Evolutionary conservation across 495 filamentous ascomycete species (phyloP), one percentile per base, ranked within the genome.

Genomic region (Xylaria acuta): DNA sequence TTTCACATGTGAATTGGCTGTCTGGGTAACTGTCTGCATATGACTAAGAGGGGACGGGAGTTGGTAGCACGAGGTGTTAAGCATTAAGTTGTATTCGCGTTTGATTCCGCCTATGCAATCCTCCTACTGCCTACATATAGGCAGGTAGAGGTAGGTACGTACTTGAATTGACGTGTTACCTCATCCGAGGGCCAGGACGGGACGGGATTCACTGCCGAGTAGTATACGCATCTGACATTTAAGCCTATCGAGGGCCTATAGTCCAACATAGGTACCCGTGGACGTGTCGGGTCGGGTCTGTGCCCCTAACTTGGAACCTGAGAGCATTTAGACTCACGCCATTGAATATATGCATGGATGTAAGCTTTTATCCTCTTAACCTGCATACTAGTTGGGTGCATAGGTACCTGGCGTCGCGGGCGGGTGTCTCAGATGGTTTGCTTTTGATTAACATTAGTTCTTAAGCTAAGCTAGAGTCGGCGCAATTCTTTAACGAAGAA

Each of bases 401-500:
- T 43, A 22, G 1, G 27, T 40, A 5, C 32, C 1, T 27, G 14
- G n/a, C n/a, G n/a, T n/a, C n/a, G n/a, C n/a, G n/a, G n/a, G n/a
- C n/a, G n/a, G n/a, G n/a, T 51, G n/a, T 56, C 53, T 54, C 22
- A 54, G 9, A 60, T 5, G 12, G 47, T 56, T 67, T 67, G 47
- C 65, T 67, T 67, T 67, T 56, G 49, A 27, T 67, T 56, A 41
- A 40, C 5, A 64, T 64, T 67, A 67, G 36, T 54, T 60, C n/a
- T 22, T 22, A 36, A 45, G 51, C 67, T 60, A 69, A 60, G 54
- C 67, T 47, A 47, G 18, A 54, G 67, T 34, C 9, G 38, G 67
- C 53, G 40, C 67, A 51, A 32, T 43, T 34, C 32, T 41, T 51
- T 6, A 20, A 51, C 34, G 14, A 53, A 43, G 14, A 45, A 58